phyloP scores from a whole-genome alignment of 202 grass and related monocot genomes.

The Setaria viridis region DNA sequence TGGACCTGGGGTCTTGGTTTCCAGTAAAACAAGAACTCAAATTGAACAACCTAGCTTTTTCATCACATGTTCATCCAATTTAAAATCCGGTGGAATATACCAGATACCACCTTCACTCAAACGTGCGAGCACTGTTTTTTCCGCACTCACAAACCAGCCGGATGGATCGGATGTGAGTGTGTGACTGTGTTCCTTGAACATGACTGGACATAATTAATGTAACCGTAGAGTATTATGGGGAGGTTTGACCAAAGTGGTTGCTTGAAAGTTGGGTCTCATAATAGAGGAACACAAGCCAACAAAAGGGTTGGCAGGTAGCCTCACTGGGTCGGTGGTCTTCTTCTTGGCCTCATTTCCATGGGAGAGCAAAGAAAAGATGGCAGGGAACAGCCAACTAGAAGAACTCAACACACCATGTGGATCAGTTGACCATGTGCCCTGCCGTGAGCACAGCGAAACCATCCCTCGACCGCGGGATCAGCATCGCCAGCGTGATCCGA shows the following conservation, averaged over 20 bases:
- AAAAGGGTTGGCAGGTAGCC: slow-evolving; percentile 39
- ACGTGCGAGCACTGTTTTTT: neutral
- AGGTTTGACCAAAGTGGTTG: slow-evolving; percentile 43
- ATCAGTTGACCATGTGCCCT: slow-evolving; percentile 53
- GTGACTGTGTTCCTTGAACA: slow-evolving; percentile 24
- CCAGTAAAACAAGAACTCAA: neutral
- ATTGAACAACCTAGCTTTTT: neutral
- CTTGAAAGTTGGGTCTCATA: slow-evolving; percentile 43
- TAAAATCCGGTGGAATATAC: slow-evolving; percentile 16
- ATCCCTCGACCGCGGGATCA: neutral
- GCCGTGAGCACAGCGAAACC: neutral
- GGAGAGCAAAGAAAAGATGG: slow-evolving; percentile 1
- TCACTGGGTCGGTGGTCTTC: slow-evolving; percentile 24
- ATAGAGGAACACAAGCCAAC: slow-evolving; percentile 50
- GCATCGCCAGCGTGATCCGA: neutral
- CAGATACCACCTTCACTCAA: slow-evolving; percentile 8
- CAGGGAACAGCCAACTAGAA: slow-evolving; percentile 45
- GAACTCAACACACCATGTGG: slow-evolving; percentile 52
- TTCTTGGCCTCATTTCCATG: slow-evolving; percentile 25
- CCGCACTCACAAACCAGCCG: neutral
- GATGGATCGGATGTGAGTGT: neutral
- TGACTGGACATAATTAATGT: slow-evolving; percentile 37
- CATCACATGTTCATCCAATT: neutral
- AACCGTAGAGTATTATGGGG: slow-evolving; percentile 35
- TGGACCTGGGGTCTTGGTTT: neutral